phyloP scores from a whole-genome alignment of 352 stramenopile species.

The Globisporangium takayamanum region DNA sequence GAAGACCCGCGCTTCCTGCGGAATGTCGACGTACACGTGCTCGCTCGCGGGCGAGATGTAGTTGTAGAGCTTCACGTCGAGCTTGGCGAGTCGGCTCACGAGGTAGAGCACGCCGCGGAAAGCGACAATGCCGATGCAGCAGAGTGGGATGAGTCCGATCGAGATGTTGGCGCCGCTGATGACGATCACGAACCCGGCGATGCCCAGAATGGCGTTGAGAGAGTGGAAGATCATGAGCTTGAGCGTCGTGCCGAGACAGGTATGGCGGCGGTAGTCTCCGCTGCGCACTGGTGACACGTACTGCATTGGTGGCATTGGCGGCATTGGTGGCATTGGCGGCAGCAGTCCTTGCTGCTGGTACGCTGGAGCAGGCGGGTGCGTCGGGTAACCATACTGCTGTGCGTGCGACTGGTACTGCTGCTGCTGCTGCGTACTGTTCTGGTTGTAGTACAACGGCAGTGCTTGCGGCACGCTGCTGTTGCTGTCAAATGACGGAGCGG shows the following conservation, averaged over 20 bases:
- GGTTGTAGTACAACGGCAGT: conserved; percentile 7
- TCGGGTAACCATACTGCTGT: conserved; percentile 11
- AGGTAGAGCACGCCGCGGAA: conserved; percentile 43
- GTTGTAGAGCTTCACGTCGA: conserved; percentile 67
- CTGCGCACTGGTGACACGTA: conserved; percentile 21
- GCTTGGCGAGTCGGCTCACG: conserved; percentile 37
- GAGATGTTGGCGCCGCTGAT: conserved; percentile 29
- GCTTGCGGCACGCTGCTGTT: background rate
- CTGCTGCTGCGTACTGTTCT: background rate
- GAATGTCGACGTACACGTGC: conserved; percentile 39
- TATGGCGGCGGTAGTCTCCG: conserved; percentile 16
- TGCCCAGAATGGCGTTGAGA: conserved; percentile 51
- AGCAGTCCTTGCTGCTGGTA: conserved; percentile 1
- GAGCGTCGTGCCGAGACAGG: conserved; percentile 34
- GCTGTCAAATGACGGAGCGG: conserved; percentile 1
- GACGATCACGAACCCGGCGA: conserved; percentile 39
- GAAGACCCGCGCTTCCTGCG: conserved; percentile 27
- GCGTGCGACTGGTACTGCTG: background rate
- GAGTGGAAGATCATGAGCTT: conserved; percentile 54
- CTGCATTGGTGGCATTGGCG: conserved; percentile 4
- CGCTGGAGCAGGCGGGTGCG: conserved; percentile 11
- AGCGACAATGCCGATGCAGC: conserved; percentile 57
- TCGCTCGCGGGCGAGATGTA: conserved; percentile 37
- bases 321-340: conserved; percentile 7
- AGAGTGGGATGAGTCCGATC: conserved; percentile 45